Conservation (phyloP, 1,284 basidiomycete genomes). For the Ceratobasidium sp. region DNA sequence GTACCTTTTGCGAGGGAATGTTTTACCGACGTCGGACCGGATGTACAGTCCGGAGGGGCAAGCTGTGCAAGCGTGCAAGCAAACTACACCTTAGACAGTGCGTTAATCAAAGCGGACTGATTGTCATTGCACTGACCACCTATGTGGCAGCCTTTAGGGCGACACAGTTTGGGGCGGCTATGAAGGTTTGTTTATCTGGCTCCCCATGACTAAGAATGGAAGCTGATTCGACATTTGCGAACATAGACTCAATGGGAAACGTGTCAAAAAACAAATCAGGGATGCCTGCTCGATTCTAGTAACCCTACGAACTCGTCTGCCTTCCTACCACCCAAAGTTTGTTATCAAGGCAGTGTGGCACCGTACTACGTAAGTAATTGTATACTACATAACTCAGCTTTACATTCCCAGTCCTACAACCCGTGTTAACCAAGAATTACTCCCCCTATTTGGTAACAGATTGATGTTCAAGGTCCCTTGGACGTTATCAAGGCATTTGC, state of each 20-base stretch:
- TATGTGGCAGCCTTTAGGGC: background rate
- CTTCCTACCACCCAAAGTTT: slow-evolving; percentile 52
- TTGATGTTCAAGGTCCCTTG: slow-evolving; percentile 60
- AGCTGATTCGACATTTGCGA: too few species aligned
- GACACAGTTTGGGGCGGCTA: background rate
- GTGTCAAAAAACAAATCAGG: slow-evolving; percentile 31
- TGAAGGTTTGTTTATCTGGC: background rate
- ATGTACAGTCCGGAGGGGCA: background rate
- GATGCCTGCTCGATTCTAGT: slow-evolving; percentile 16
- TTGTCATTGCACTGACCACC: too few species aligned
- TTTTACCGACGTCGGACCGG: slow-evolving; percentile 11
- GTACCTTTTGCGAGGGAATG: slow-evolving; percentile 20
- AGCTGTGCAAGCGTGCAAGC: slow-evolving; percentile 7
- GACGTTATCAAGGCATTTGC: slow-evolving; percentile 63
- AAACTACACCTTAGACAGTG: background rate
- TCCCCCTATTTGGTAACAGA: slow-evolving; percentile 55
- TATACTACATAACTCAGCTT: background rate
- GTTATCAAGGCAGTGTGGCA: slow-evolving; percentile 62
- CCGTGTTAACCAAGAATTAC: slow-evolving; percentile 5
- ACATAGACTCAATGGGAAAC: slow-evolving; percentile 33
- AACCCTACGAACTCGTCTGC: slow-evolving; percentile 9
- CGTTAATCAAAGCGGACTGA: background rate
- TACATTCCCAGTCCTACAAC: background rate
- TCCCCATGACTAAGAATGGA: background rate
- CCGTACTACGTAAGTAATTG: slow-evolving; percentile 57